Conservation (phyloP, 805 yeast genomes). For the Saccharomycopsis fibuligera region DNA sequence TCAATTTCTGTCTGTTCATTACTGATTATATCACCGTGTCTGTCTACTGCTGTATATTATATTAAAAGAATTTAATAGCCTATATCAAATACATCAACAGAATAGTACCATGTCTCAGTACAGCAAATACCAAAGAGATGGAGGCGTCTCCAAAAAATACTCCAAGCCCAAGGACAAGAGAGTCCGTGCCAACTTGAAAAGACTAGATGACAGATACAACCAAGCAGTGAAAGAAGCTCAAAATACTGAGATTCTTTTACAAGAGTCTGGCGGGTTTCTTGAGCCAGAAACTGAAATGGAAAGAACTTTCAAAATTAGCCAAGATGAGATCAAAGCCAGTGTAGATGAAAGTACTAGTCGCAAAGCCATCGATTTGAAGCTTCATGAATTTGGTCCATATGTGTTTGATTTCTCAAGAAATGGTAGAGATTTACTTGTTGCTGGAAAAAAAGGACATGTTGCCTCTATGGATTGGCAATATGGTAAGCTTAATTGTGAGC, state of each 20-base stretch:
- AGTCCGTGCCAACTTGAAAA: slow-evolving; percentile 57
- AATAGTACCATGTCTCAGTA: background rate
- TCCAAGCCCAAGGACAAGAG: slow-evolving; percentile 40
- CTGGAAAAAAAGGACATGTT: slow-evolving; percentile 90
- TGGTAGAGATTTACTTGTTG: slow-evolving; percentile 78
- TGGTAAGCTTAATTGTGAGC: slow-evolving; percentile 74
- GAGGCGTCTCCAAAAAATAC: slow-evolving; percentile 1
- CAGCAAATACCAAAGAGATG: slow-evolving; percentile 2
- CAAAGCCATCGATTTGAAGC: slow-evolving; percentile 66
- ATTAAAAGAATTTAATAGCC: background rate
- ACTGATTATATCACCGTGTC: too few relatives aligned
- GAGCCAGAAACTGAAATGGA: slow-evolving; percentile 95
- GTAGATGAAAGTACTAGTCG: slow-evolving; percentile 74
- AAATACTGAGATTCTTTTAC: slow-evolving; percentile 75
- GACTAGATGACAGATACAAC: slow-evolving; percentile 63
- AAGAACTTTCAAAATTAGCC: slow-evolving; percentile 78
- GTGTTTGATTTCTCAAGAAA: slow-evolving; percentile 73
- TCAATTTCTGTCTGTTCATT: too few relatives aligned
- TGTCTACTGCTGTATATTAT: too few relatives aligned
- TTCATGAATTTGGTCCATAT: slow-evolving; percentile 85
- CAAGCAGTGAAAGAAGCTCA: slow-evolving; percentile 82
- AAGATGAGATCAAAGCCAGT: slow-evolving; percentile 64
- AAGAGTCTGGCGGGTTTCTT: slow-evolving; percentile 78
- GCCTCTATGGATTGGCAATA: slow-evolving; percentile 95
- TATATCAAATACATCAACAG: background rate